Evolutionary conservation across 2,329 filamentous ascomycete species (phyloP), one percentile per base, ranked within the genome.

Genomic region (Fusarium sp.): DNA sequence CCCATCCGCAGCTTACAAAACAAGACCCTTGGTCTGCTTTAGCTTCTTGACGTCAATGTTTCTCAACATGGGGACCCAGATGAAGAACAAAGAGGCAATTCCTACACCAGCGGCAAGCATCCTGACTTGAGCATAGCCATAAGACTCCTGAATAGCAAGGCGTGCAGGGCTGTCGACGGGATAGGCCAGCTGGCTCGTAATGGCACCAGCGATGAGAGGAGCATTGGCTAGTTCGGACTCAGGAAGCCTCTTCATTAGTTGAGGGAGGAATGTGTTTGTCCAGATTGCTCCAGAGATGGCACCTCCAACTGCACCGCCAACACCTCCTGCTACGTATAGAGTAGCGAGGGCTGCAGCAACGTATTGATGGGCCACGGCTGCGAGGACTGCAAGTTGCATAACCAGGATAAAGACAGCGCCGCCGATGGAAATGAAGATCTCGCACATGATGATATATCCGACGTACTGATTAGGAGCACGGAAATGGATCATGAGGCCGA

Each of bases 351-450:
- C 80, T 6, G 82, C 82, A 25, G 86, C 85, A 7, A 88, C 79
- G 41, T 87, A 81, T 51, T 85, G 81, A 50, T 87, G 86, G 58
- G 82, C 82, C 17, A 84, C 83, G 4, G 84, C 82, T 0, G 84
- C 81, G 75, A 89, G 85, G 40, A 89, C 83, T 7, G 86, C 85
- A 67, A 90, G 84, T 62, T 90, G 83, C 65, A 85, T 79, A 56
- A 82, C 81, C 19, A 86, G 68, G 14, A 85, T 85, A 70, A 86
- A 85, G 75, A 87, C 84, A 60, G 82, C 84, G 27, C 81, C 85
- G 14, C 78, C 84, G 15, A 84, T 78, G 8, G 85, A 84, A 62
- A 87, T 82, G 48, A 87, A 81, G 44, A 87, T 79, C 74, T 88
- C 84, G 20, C 83, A 84, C 71, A 83, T 83, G 62, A 87, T 75